These are phyloP conservation scores for Spiraea crenata DNA, from an alignment of 331 rosid genomes.

Conservation along the genomic window DNA sequence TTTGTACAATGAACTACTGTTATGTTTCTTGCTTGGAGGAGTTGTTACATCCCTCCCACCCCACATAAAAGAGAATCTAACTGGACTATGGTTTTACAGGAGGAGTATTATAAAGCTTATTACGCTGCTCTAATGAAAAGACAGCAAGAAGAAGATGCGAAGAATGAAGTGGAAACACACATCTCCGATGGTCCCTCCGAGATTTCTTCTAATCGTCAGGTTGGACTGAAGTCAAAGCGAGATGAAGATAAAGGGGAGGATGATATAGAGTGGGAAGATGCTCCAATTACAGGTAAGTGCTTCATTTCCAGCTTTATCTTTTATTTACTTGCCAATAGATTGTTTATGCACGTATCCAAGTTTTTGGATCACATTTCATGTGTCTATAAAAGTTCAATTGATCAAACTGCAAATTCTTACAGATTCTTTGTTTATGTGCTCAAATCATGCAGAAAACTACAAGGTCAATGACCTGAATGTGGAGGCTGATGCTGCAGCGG, in stretches of 20 bases:
- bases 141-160: constrained; percentile 72
- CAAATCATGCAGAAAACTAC: constrained; percentile 66
- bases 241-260: constrained; percentile 55
- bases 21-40: constrained; percentile 20
- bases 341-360: neutral
- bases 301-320: constrained; percentile 16
- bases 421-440: constrained; percentile 1
- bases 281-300: constrained; percentile 62
- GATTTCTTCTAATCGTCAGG: constrained; percentile 50
- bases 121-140: constrained; percentile 77
- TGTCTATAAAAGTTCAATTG: neutral
- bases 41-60: constrained; percentile 7
- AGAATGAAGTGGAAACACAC: constrained; percentile 28
- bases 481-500: constrained; percentile 68
- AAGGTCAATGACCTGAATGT: constrained; percentile 82
- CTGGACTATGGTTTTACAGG: constrained; percentile 46
- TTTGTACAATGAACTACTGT: constrained; percentile 29
- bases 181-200: constrained; percentile 38
- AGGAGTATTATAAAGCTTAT: constrained; percentile 88
- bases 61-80: constrained; percentile 4
- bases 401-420: neutral
- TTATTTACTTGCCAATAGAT: neutral
- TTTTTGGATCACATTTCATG: neutral
- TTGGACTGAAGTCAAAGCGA: constrained; percentile 76
- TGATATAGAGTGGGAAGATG: constrained; percentile 82